These are phyloP conservation scores for Arthroderma uncinatum DNA, from an alignment of 2,329 filamentous ascomycete genomes.

Conservation along the genomic window DNA sequence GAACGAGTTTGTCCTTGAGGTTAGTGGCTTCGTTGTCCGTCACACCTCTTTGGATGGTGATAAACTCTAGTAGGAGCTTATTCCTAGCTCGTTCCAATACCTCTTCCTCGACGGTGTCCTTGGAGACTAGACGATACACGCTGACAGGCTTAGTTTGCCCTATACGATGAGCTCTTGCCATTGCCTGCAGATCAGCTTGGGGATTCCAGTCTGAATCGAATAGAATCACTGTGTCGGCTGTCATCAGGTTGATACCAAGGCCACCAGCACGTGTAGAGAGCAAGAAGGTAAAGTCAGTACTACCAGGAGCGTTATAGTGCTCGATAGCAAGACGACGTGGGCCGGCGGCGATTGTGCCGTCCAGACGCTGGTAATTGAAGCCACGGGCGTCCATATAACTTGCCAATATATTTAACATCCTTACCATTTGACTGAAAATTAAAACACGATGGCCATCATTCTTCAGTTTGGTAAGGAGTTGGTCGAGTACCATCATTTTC, in stretches of 20 bases:
- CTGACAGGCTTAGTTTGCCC: slow-evolving; percentile 93
- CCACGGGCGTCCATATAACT: slow-evolving; percentile 87
- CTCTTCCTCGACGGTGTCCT: slow-evolving; percentile 97
- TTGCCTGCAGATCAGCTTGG: slow-evolving; percentile 92
- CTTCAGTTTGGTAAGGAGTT: slow-evolving; percentile 85
- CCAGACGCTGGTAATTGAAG: slow-evolving; percentile 90
- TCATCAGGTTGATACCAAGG: slow-evolving; percentile 91
- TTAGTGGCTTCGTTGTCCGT: slow-evolving; percentile 86
- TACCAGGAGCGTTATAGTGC: slow-evolving; percentile 94
- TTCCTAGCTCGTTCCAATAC: slow-evolving; percentile 92
- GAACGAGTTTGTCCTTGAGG: slow-evolving; percentile 64
- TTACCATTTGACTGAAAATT: slow-evolving; percentile 99
- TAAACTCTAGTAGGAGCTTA: slow-evolving; percentile 92
- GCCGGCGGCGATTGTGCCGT: slow-evolving; percentile 84
- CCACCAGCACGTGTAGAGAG: slow-evolving; percentile 92
- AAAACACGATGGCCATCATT: slow-evolving; percentile 89
- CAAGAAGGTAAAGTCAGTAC: slow-evolving; percentile 91
- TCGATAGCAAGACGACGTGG: slow-evolving; percentile 90
- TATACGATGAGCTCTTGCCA: slow-evolving; percentile 96
- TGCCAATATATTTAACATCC: slow-evolving; percentile 90
- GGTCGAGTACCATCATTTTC: slow-evolving; percentile 98
- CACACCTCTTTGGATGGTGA: slow-evolving; percentile 92
- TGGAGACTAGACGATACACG: slow-evolving; percentile 91
- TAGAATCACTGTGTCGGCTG: slow-evolving; percentile 84
- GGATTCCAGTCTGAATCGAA: slow-evolving; percentile 99